A percentile compares a stretch with the other conserved stretches of the same genome.
Evolutionary conservation across 2,329 filamentous ascomycete species (phyloP).

Genomic region (Eurotiales sp.): DNA sequence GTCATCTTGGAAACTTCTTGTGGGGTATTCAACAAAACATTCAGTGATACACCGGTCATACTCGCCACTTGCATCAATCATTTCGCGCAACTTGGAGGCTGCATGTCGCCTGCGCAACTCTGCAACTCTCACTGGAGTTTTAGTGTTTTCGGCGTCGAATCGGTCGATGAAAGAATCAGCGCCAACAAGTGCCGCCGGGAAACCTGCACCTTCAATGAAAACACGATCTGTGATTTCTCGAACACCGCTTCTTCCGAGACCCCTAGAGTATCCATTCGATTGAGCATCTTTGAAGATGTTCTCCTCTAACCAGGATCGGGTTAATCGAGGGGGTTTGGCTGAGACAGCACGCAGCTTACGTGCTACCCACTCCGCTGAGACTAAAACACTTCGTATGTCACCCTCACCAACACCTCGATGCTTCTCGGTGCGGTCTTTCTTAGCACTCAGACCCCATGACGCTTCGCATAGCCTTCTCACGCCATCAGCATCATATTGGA

Average conservation of each 20-base stretch:
- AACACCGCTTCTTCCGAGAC: constrained; percentile 59
- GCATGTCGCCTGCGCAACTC: constrained; percentile 58
- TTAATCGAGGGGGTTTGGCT: constrained; percentile 44
- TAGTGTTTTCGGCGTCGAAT: constrained; percentile 24
- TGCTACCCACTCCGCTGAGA: constrained; percentile 64
- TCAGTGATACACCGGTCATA: constrained; percentile 62
- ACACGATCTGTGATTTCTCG: constrained; percentile 64
- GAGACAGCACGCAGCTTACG: constrained; percentile 49
- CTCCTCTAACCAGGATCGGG: constrained; percentile 58
- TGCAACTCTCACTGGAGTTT: constrained; percentile 51
- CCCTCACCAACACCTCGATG: constrained; percentile 44
- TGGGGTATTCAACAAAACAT: constrained; percentile 81
- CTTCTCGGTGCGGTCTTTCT: constrained; percentile 50
- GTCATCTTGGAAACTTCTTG: constrained; percentile 89
- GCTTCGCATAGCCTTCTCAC: constrained; percentile 68
- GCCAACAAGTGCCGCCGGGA: constrained; percentile 44
- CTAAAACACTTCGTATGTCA: constrained; percentile 62
- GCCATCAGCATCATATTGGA: constrained; percentile 83
- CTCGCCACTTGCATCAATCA: constrained; percentile 61
- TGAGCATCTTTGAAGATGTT: constrained; percentile 52
- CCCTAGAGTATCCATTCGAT: constrained; percentile 52
- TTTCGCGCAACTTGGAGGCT: constrained; percentile 57
- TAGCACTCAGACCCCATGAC: constrained; percentile 60
- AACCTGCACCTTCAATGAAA: constrained; percentile 62
- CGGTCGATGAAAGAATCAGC: constrained; percentile 35